Conservation (phyloP, 768 basidiomycete genomes). For the Hypsizygus marmoreus region DNA sequence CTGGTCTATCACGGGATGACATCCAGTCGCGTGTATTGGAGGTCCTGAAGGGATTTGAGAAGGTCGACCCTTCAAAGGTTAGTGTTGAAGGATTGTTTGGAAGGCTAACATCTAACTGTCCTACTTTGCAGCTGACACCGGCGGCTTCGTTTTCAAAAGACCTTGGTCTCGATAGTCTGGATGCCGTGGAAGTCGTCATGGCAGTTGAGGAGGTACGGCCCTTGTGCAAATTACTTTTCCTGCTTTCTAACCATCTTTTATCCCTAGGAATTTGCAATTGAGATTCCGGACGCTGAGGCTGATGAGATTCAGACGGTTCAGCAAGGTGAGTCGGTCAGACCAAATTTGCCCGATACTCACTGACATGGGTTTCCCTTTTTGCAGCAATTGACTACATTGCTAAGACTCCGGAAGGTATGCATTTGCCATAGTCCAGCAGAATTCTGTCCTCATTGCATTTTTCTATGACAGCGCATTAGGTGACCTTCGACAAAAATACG, state of each 20-base stretch:
- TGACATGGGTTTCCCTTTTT: constrained; percentile 18
- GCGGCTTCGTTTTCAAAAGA: constrained; percentile 68
- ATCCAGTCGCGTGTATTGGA: constrained; percentile 79
- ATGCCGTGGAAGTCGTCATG: constrained; percentile 98
- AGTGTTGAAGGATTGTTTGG: constrained; percentile 3
- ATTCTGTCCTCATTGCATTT: constrained; percentile 12
- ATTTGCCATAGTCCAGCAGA: constrained; percentile 6
- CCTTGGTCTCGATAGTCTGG: constrained; percentile 92
- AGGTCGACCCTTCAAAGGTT: constrained; percentile 79
- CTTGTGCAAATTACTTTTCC: constrained; percentile 4
- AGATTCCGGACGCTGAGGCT: constrained; percentile 97
- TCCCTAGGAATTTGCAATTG: constrained; percentile 91
- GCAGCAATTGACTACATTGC: constrained; percentile 93
- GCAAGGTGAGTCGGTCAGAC: constrained; percentile 63
- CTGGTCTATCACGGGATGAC: constrained; percentile 63
- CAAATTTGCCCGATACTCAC: constrained; percentile 13
- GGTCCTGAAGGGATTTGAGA: constrained; percentile 87
- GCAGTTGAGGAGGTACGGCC: constrained; percentile 85
- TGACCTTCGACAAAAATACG: too few relatives aligned
- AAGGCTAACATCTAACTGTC: not conserved
- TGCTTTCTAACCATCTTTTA: constrained; percentile 7
- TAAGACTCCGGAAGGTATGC: constrained; percentile 85
- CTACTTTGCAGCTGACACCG: constrained; percentile 20
- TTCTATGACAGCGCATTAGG: constrained; percentile 13
- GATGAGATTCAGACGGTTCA: constrained; percentile 91